A percentile compares a stretch with the other conserved stretches of the same genome.
Evolutionary conservation across 2,329 filamentous ascomycete genomes (phyloP).

Genomic region (Trichoderma endophyticum): DNA sequence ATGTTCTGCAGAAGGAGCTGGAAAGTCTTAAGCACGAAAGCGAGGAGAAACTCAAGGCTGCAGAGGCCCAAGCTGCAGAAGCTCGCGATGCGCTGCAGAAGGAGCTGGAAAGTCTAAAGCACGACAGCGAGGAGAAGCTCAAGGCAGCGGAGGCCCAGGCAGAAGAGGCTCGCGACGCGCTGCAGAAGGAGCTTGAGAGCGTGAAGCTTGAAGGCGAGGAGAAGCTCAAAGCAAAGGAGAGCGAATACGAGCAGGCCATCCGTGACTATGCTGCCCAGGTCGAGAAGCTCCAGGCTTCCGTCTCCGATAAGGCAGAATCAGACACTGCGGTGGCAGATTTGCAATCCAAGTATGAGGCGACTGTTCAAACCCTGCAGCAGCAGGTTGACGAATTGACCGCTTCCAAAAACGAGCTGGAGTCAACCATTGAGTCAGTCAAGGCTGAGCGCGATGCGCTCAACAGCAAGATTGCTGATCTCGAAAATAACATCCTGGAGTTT

Average conservation of each 20-base stretch:
- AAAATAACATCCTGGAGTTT: slow-evolving; percentile 51
- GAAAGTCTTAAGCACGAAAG: slow-evolving; percentile 38
- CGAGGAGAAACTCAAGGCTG: slow-evolving; percentile 34
- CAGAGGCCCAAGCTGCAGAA: slow-evolving; percentile 24
- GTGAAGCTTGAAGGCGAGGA: slow-evolving; percentile 34
- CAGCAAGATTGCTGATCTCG: slow-evolving; percentile 47
- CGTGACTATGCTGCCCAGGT: slow-evolving; percentile 51
- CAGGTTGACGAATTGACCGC: slow-evolving; percentile 53
- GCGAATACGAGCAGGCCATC: slow-evolving; percentile 36
- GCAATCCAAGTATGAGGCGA: slow-evolving; percentile 48
- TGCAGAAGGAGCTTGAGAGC: slow-evolving; percentile 44
- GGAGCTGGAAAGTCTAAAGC: slow-evolving; percentile 45
- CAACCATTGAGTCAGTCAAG: slow-evolving; percentile 43
- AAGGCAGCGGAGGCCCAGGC: slow-evolving; percentile 28
- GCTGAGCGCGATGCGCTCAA: slow-evolving; percentile 44
- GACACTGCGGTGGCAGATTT: slow-evolving; percentile 50
- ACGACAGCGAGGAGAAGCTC: slow-evolving; percentile 35
- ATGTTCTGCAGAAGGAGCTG: slow-evolving; percentile 39
- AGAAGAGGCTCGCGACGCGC: not conserved
- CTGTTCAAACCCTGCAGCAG: slow-evolving; percentile 49
- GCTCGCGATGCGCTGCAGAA: slow-evolving; percentile 24
- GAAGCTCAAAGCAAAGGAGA: slow-evolving; percentile 34
- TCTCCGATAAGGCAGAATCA: slow-evolving; percentile 50
- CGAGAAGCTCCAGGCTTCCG: slow-evolving; percentile 46
- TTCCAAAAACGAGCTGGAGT: slow-evolving; percentile 45